These are phyloP conservation scores for Paecilomyces niveus DNA, from an alignment of 2,329 filamentous ascomycete genomes.

Conservation along the genomic window DNA sequence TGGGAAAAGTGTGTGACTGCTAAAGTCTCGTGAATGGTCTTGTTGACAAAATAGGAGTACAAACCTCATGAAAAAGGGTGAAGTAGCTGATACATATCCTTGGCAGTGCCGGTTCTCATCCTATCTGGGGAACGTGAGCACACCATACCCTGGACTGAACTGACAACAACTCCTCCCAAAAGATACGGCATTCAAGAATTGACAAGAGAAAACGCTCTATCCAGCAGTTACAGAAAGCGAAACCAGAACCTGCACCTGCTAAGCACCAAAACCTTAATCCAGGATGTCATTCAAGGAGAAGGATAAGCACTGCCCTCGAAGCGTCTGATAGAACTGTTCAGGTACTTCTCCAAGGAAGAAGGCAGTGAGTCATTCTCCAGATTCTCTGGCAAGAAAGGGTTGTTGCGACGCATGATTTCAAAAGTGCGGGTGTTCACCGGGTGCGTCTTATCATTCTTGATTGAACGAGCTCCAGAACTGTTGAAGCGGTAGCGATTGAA, in stretches of 20 bases:
- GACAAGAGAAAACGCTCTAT: not conserved
- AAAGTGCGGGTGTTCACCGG: conserved; percentile 6
- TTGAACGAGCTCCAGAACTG: conserved; percentile 2
- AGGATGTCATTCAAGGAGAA: not conserved
- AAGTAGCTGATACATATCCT: not conserved
- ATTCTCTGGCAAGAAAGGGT: conserved; percentile 6
- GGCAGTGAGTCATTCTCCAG: not conserved
- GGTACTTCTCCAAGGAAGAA: not conserved
- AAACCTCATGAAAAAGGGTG: not conserved
- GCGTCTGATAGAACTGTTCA: not conserved
- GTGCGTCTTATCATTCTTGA: conserved; percentile 7
- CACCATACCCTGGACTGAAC: not conserved
- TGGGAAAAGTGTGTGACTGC: too few species aligned
- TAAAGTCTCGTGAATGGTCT: too few species aligned
- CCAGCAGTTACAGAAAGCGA: not conserved
- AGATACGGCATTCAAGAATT: not conserved
- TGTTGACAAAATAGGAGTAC: too few species aligned
- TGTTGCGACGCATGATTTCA: conserved; percentile 8
- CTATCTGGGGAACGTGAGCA: not conserved
- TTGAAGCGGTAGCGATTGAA: conserved; percentile 5
- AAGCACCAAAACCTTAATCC: not conserved
- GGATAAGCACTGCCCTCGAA: not conserved
- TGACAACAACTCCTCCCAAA: not conserved
- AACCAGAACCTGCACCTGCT: not conserved
- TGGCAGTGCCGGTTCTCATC: not conserved